Conservation (phyloP, 768 basidiomycete species). For the Rhizopogon vinicolor region DNA sequence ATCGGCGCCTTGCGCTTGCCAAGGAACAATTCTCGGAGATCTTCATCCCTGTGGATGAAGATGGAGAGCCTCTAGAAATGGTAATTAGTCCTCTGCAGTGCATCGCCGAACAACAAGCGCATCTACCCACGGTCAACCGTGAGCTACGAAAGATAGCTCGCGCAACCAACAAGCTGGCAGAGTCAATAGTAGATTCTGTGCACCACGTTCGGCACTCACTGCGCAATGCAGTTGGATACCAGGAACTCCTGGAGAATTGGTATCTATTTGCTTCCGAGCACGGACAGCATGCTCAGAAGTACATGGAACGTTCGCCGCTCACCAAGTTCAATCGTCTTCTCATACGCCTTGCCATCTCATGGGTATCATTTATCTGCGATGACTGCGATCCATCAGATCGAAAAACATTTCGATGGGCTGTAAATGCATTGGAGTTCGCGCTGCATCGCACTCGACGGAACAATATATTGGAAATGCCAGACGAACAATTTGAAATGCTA, state of each 20-base stretch:
- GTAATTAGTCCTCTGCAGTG: constrained; percentile 41
- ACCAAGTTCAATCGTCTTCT: constrained; percentile 79
- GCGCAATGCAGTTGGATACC: constrained; percentile 54
- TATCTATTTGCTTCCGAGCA: constrained; percentile 96
- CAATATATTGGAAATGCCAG: constrained; percentile 83
- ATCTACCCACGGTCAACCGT: constrained; percentile 83
- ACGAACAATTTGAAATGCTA: constrained; percentile 86
- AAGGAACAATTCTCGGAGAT: constrained; percentile 73
- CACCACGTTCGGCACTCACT: constrained; percentile 77
- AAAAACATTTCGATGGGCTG: constrained; percentile 97
- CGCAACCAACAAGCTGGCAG: constrained; percentile 84
- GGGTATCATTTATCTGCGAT: constrained; percentile 98
- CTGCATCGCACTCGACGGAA: constrained; percentile 83
- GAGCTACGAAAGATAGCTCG: constrained; percentile 90
- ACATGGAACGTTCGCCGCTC: constrained; percentile 72
- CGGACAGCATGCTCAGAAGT: constrained; percentile 82
- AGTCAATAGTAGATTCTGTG: constrained; percentile 90
- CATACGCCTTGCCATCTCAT: constrained; percentile 89
- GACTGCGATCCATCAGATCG: constrained; percentile 95
- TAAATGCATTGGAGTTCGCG: constrained; percentile 91
- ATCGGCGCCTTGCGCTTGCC: constrained; percentile 65
- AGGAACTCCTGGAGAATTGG: constrained; percentile 92
- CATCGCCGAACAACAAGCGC: constrained; percentile 80
- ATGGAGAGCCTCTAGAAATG: constrained; percentile 46
- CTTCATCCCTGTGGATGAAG: constrained; percentile 60